Evolutionary conservation across 345 rosid genomes (phyloP), one percentile per base, ranked within the genome.

Genomic region (Toxicodendron radicans): DNA sequence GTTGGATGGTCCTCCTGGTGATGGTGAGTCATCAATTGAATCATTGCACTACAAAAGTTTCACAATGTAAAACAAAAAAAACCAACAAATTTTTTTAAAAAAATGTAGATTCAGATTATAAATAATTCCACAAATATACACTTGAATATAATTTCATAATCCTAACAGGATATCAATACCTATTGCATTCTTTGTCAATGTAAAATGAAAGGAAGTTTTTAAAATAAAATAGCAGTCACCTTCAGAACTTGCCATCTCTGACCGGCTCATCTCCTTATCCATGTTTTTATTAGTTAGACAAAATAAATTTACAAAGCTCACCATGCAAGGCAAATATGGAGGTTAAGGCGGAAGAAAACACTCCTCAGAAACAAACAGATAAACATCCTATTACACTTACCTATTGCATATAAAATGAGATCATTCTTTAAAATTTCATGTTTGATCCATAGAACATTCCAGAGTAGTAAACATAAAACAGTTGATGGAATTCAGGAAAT

Each of bases 41-140:
- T 87, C 86, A 43, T 85, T 73, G 92, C 92, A 88, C 89, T 90
- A 45, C 23, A 81, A 61, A 49, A 48, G 45, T 30, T 13, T 49
- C 52, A 30, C 24, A 27, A 41, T 32, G 1, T 4, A 32, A 32
- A 1, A 4, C 16, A 61, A 30, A 11, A 56, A n/a, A 30, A 7
- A 11, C 27, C 51, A 21, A 71, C 7, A 23, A 21, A n/a, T n/a
- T n/a, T n/a, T n/a, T n/a, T n/a, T 1, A 38, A 14, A 11, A 14
- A 74, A 54, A 21, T n/a, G 18, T 17, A 0, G 10, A 23, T 33
- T 45, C 53, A 56, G 23, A 63, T 48, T 16, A 3, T 24, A 18
- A 58, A 53, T 16, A 43, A 13, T 27, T 70, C 54, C 35, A 58
- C n/a, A 41, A 58, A 45, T 11, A n/a, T 46, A 60, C 66, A 12